Evolutionary conservation across 768 basidiomycete genomes (phyloP).

Genomic region (Leccinum aurantiacum): DNA sequence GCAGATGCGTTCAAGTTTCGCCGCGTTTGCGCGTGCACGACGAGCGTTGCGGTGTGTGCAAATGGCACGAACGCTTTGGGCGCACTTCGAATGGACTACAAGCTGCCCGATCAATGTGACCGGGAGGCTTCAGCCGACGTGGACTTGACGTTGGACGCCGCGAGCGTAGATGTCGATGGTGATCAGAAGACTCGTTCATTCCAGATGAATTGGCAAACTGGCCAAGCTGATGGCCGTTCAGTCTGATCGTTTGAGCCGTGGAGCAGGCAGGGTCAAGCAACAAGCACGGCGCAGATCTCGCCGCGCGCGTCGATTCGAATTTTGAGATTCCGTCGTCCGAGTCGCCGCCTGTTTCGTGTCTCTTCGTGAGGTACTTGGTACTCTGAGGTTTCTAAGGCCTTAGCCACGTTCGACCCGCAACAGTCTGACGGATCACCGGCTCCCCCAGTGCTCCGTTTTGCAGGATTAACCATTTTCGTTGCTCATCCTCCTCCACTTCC

Average conservation of each 20-base stretch:
- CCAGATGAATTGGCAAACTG: slow-evolving; percentile 37
- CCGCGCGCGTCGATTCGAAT: slow-evolving; percentile 37
- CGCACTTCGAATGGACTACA: slow-evolving; percentile 75
- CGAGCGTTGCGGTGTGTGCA: slow-evolving; percentile 79
- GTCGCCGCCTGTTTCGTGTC: slow-evolving; percentile 55
- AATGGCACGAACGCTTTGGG: slow-evolving; percentile 88
- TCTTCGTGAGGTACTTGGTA: slow-evolving; percentile 45
- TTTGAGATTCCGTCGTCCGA: slow-evolving; percentile 56
- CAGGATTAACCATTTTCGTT: slow-evolving; percentile 64
- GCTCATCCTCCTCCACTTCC: slow-evolving; percentile 70
- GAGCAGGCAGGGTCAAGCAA: slow-evolving; percentile 13
- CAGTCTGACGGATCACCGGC: neutral
- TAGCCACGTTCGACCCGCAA: slow-evolving; percentile 28
- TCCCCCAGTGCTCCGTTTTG: slow-evolving; percentile 35
- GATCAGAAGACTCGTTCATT: slow-evolving; percentile 40
- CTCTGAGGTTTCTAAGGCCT: slow-evolving; percentile 29
- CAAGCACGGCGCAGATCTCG: slow-evolving; percentile 62
- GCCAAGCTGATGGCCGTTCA: slow-evolving; percentile 22
- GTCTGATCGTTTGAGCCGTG: neutral
- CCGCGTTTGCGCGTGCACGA: slow-evolving; percentile 74
- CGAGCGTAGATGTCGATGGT: slow-evolving; percentile 27
- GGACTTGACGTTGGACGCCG: slow-evolving; percentile 15
- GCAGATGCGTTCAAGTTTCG: slow-evolving; percentile 72
- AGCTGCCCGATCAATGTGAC: slow-evolving; percentile 52
- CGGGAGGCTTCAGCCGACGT: slow-evolving; percentile 66